Evolutionary conservation across 2,329 filamentous ascomycete species (phyloP), one percentile per base, ranked within the genome.

Genomic region (Diaporthe australafricana): DNA sequence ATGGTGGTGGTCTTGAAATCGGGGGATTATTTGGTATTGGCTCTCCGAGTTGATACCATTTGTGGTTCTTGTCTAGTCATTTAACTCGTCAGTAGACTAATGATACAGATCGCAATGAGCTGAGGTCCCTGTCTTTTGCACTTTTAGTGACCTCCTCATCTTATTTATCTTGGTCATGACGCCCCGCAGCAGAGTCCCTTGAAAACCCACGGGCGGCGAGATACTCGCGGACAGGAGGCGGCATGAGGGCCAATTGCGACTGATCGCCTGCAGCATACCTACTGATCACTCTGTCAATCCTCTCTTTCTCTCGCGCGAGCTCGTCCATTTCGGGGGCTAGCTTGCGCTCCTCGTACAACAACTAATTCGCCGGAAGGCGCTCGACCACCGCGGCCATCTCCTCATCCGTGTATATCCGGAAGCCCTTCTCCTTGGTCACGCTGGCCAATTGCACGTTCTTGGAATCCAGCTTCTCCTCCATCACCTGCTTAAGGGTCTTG

Each of bases 361-460:
- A 25, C 50, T 84, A 92, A 83, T 92, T 92, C 71, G 90, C 88
- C 35, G 90, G 90, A 81, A 97, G 89, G 81, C 95, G 91, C 81
- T 93, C 93, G 73, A 99, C 96, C 73, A 98, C 95, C 56, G 91
- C 89, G 73, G 94, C 94, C 96, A 99, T 99, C 87, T 98, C 96
- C 80, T 96, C 94, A 79, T 99, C 96, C 72, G 92, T 93, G 88
- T 99, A 99, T 91, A 99, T 98, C 86, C 94, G 93, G 89, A 99
- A 99, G 70, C 96, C 96, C 85, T 94, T 96, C 77, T 98, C 96
- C 88, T 95, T 97, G 75, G 96, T 99, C 71, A 99, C 96, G 81
- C 96, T 98, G 68, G 96, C 96, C 77, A 99, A 85, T 87, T 99
- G 96, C 76, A 99, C 96, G 81, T 99, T 99, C 90, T 99, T 99